A percentile compares a stretch with the other conserved stretches of the same genome.
Evolutionary conservation across 2,329 filamentous ascomycete genomes (phyloP).

Genomic region (Pezicula neosporulosa): DNA sequence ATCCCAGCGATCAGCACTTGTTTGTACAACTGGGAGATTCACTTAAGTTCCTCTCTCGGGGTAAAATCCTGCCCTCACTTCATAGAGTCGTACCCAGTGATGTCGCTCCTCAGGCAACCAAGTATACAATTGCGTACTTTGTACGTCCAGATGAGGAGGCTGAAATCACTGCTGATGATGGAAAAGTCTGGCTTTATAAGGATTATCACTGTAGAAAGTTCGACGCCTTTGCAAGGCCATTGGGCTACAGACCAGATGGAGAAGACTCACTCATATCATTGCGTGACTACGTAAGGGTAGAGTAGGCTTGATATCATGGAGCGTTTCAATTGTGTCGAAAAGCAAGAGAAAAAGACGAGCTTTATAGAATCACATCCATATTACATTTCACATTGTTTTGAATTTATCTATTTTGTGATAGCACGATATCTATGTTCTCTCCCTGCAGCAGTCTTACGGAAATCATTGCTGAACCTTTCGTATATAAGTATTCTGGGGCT

Average conservation of each 20-base stretch:
- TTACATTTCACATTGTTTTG: background rate
- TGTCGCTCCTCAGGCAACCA: slow-evolving; percentile 1
- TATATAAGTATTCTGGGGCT: background rate
- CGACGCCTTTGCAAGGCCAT: slow-evolving; percentile 2
- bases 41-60: slow-evolving; percentile 1
- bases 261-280: slow-evolving; percentile 1
- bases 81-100: slow-evolving; percentile 1
- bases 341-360: background rate
- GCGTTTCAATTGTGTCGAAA: background rate
- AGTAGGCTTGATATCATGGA: background rate
- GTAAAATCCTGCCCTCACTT: slow-evolving; percentile 1
- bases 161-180: background rate
- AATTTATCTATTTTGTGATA: background rate
- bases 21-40: slow-evolving; percentile 1
- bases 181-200: slow-evolving; percentile 1
- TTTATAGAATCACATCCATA: background rate
- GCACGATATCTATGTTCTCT: background rate
- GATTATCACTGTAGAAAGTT: slow-evolving; percentile 2
- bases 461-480: background rate
- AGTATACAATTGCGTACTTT: slow-evolving; percentile 2
- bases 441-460: background rate
- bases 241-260: background rate
- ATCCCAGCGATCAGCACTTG: background rate
- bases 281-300: background rate
- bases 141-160: background rate